Evolutionary conservation across 208 protist species (phyloP), one percentile per base, ranked within the genome.

Genomic region (Phytomonas sp.): DNA sequence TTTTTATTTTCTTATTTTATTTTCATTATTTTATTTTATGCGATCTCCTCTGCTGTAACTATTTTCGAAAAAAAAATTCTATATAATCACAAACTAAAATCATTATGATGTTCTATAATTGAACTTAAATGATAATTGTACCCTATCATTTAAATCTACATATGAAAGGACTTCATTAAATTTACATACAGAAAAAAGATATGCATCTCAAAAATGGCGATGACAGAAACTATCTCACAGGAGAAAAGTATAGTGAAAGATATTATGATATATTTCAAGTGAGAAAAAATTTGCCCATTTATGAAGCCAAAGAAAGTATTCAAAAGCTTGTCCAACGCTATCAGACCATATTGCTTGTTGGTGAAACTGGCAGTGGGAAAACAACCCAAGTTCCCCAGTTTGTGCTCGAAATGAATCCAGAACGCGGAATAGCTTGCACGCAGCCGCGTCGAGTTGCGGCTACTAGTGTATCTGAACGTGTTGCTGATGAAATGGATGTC

Each of bases 391-490:
- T 98, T 12, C 93, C 96, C 10, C 97, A 98, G 75, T 98, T 93
- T 71, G 75, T 99, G 33, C 64, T 98, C 3, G 94, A 98, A n/a
- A 77, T 92, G 49, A 87, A 87, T 19, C 86, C 87, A 2, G 81
- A 90, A 49, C 76, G 81, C 31, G 75, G 71, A 0, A 90, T 95
- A 66, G 89, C 88, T 0, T 99, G 97, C 76, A 99, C 98, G 19
- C 98, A 99, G 76, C 98, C 98, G n/a, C 84, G 99, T 6, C 87
- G 98, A 79, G 98, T 99, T 10, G 98, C 98, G 0, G 98, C 99
- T 7, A 99, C 97, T 40, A 97, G 87, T 23, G 98, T 99, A 0
- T 97, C 98, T 66, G 98, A 99, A 81, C 88, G 98, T 59, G 98
- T 99, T 7, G 95, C 98, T 6, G 93, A 99, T 73, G 99, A 99